phyloP scores from a whole-genome alignment of 2,329 filamentous ascomycete species.

The Penicillium janthinellum region DNA sequence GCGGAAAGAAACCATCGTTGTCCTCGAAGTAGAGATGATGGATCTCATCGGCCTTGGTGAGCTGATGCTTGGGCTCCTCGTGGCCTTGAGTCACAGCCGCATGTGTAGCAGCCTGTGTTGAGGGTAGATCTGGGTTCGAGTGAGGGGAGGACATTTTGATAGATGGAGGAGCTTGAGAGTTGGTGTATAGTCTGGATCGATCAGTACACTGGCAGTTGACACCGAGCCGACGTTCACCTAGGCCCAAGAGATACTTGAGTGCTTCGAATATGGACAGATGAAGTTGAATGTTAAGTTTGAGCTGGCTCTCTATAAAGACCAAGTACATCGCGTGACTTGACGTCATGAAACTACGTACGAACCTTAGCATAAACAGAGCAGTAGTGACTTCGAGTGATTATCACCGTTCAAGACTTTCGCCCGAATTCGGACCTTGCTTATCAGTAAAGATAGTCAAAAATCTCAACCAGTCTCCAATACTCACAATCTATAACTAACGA shows the following conservation, averaged over 20 bases:
- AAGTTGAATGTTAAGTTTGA: neutral
- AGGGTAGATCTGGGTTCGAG: neutral
- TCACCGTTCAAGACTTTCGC: no score
- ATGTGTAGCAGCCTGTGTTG: neutral
- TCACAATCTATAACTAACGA: no score
- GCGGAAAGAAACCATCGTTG: slow-evolving; percentile 40
- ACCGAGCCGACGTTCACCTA: neutral
- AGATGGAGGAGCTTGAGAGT: no score
- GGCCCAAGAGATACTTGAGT: neutral
- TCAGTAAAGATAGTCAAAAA: no score
- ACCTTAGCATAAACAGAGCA: no score
- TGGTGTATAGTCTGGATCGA: neutral
- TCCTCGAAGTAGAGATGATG: slow-evolving; percentile 41
- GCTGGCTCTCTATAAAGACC: neutral
- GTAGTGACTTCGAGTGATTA: no score
- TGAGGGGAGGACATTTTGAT: slow-evolving; percentile 6
- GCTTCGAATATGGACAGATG: neutral
- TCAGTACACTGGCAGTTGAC: neutral
- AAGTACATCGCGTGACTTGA: slow-evolving; percentile 3
- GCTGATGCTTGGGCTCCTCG: slow-evolving; percentile 1
- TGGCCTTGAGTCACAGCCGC: neutral
- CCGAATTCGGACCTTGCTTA: no score
- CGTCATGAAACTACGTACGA: neutral
- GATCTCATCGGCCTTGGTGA: slow-evolving; percentile 26
- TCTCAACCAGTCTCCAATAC: no score